These are phyloP conservation scores for Podaxis sp. DNA, from an alignment of 768 basidiomycete genomes.

Conservation along the genomic window DNA sequence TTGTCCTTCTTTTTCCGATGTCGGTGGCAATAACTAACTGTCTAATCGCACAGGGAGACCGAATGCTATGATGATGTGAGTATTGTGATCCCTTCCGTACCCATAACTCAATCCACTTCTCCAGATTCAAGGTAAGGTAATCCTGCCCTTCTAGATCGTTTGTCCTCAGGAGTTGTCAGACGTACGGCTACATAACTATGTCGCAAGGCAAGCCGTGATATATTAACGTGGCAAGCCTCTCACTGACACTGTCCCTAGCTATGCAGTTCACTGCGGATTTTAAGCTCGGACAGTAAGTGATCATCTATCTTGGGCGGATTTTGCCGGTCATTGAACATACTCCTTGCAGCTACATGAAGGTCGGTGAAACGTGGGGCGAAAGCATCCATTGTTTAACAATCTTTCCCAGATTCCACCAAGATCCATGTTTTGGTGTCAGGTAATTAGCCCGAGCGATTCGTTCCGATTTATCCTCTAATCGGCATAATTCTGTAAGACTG, in stretches of 20 bases:
- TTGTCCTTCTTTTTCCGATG: conserved; percentile 10
- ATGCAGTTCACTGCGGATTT: conserved; percentile 70
- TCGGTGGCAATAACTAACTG: conserved; percentile 1
- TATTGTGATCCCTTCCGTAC: background rate
- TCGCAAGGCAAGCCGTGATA: conserved; percentile 31
- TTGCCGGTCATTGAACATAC: background rate
- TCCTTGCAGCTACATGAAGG: conserved; percentile 25
- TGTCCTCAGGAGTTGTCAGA: conserved; percentile 38
- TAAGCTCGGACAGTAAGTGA: conserved; percentile 70
- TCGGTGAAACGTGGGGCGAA: background rate
- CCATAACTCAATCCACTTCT: conserved; percentile 5
- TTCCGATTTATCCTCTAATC: background rate
- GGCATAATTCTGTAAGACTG: conserved; percentile 27
- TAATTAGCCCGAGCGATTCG: conserved; percentile 11
- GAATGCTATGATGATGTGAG: conserved; percentile 71
- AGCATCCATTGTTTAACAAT: background rate
- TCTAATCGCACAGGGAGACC: conserved; percentile 45
- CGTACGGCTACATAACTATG: conserved; percentile 66
- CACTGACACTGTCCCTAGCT: conserved; percentile 33
- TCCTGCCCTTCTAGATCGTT: background rate
- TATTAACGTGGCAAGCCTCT: background rate
- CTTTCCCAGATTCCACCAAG: conserved; percentile 48
- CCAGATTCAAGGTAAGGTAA: conserved; percentile 32
- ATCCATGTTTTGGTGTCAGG: conserved; percentile 66
- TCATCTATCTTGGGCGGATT: background rate